Conservation (phyloP, 768 basidiomycete genomes). For the Favolaschia claudopus region DNA sequence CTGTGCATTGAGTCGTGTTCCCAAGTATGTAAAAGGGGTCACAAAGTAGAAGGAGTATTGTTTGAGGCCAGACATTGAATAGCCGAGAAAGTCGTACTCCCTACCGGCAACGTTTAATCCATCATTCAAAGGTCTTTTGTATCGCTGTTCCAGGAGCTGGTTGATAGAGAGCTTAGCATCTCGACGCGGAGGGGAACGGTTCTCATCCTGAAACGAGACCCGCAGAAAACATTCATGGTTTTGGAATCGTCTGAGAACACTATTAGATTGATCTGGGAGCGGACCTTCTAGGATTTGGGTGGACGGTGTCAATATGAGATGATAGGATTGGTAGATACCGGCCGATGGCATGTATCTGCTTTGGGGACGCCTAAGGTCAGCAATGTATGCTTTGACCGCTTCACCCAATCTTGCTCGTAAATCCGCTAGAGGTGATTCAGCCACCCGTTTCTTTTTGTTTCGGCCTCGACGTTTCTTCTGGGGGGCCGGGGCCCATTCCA, state of each 20-base stretch:
- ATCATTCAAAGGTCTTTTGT: slow-evolving; percentile 38
- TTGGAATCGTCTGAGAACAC: slow-evolving; percentile 36
- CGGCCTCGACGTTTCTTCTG: slow-evolving; percentile 10
- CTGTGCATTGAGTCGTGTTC: slow-evolving; percentile 29
- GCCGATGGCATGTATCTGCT: slow-evolving; percentile 13
- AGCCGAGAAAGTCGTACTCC: slow-evolving; percentile 54
- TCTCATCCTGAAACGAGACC: slow-evolving; percentile 58
- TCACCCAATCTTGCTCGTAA: slow-evolving; percentile 20
- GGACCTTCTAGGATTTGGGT: slow-evolving; percentile 48
- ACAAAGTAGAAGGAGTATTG: slow-evolving; percentile 60
- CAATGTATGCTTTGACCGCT: slow-evolving; percentile 16
- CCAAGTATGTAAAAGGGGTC: slow-evolving; percentile 44
- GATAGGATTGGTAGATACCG: slow-evolving; percentile 39
- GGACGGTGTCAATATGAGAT: slow-evolving; percentile 49
- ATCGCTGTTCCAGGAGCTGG: slow-evolving; percentile 41
- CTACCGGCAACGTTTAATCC: slow-evolving; percentile 53
- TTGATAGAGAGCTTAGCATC: slow-evolving; percentile 40
- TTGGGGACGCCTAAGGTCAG: slow-evolving; percentile 7
- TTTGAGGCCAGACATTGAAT: slow-evolving; percentile 60
- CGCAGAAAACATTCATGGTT: slow-evolving; percentile 54
- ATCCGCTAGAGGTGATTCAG: slow-evolving; percentile 1
- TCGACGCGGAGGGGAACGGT: slow-evolving; percentile 43
- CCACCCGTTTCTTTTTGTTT: slow-evolving; percentile 1
- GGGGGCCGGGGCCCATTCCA: not conserved
- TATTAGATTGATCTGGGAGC: slow-evolving; percentile 28